Conservation (phyloP, 805 yeast species). For the Candida wancherniae region DNA sequence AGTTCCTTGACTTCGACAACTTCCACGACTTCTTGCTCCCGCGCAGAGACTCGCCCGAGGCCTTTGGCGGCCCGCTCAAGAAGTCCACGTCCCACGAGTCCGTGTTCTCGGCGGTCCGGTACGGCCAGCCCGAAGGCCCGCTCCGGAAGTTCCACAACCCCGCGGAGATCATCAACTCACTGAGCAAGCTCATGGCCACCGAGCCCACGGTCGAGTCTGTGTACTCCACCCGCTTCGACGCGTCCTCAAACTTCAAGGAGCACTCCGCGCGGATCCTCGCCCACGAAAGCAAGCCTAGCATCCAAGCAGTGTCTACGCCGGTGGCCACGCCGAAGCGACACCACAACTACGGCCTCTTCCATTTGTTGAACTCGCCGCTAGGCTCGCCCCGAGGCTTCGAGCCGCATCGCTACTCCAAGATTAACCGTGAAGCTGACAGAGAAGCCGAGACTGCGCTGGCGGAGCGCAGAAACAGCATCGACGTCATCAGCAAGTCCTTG, state of each 20-base stretch:
- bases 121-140: constrained; percentile 1
- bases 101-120: constrained; percentile 10
- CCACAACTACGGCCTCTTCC: constrained; percentile 19
- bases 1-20: constrained; percentile 20
- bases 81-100: constrained; percentile 26
- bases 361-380: constrained; percentile 16
- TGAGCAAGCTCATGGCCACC: constrained; percentile 8
- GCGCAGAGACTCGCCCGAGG: constrained; percentile 25
- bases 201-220: constrained; percentile 31
- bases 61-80: constrained; percentile 25
- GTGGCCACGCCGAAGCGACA: constrained; percentile 10
- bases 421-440: background rate
- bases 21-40: constrained; percentile 26
- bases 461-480: constrained; percentile 18
- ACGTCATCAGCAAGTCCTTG: constrained; percentile 23
- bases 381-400: constrained; percentile 16
- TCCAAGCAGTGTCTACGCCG: background rate
- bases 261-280: constrained; percentile 15
- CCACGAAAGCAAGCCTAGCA: background rate
- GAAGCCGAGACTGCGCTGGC: no score
- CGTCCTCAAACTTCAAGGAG: constrained; percentile 12
- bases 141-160: constrained; percentile 35
- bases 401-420: background rate
- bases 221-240: constrained; percentile 17
- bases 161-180: constrained; percentile 20